These are phyloP conservation scores for Plasmodiophora brassicae DNA, from an alignment of 208 protist genomes.

Conservation along the genomic window DNA sequence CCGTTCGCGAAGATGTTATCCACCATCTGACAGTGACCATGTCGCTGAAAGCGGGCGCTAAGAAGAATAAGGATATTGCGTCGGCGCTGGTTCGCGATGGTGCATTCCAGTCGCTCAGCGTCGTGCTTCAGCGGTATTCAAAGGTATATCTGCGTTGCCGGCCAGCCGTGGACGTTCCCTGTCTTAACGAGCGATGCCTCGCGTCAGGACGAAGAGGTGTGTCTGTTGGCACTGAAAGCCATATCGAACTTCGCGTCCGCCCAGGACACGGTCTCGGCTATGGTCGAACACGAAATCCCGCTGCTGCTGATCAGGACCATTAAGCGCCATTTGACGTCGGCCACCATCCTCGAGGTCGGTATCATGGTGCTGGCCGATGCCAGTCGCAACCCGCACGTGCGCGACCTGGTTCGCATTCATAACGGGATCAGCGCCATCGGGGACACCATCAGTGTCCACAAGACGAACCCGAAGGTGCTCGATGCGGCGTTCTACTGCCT, in stretches of 20 bases:
- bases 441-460: not conserved
- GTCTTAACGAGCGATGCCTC: not conserved
- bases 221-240: not conserved
- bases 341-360: not conserved
- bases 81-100: not conserved
- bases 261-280: not conserved
- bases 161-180: not conserved
- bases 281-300: conserved; percentile 24
- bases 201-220: not conserved
- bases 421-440: not conserved
- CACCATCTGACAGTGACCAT: not conserved
- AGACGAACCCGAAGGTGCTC: not conserved
- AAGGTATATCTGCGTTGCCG: not conserved
- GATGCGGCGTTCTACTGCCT: not conserved
- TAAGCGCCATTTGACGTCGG: not conserved
- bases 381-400: not conserved
- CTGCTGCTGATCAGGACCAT: not conserved
- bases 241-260: not conserved
- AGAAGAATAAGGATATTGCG: not conserved
- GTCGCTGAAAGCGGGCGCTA: not conserved
- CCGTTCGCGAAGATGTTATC: not conserved
- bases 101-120: not conserved
- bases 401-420: conserved; percentile 3
- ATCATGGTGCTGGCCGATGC: not conserved
- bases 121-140: conserved; percentile 8